Base-by-base conservation (phyloP, 2,329 filamentous ascomycete genomes). In the Decorospora gaudefroyi region DNA sequence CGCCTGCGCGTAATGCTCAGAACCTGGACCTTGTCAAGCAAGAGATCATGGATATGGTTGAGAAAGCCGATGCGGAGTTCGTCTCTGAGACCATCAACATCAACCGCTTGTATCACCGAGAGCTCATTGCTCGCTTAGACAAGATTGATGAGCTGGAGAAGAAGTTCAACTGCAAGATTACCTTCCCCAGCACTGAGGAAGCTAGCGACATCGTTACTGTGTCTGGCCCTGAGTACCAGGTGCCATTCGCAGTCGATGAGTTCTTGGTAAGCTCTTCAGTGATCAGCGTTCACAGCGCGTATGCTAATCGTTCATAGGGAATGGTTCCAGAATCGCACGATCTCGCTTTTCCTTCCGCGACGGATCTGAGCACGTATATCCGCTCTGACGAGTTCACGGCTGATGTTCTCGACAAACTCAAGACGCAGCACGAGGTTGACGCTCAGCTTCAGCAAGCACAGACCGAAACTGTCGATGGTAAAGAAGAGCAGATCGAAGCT, bases 131-230 rank as follows among this genome's bases (percentile, higher is more conserved):
- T 47, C 89, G 91, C 47, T 85, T 97, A 54, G 78, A 82, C 30
- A 89, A 96, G 65, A 90, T 99, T 45, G 92, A 97, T 57, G 89
- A 93, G 59, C 79, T 99, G 37, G 93, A 99, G 76, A 95, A 95
- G 79, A 96, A 96, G 74, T 97, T 91, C 87, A 97, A 97, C 72
- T 99, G 93, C 84, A 97, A 97, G 77, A 95, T 99, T 65, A 88
- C 90, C 59, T 99, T 99, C 68, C 93, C 93, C 6, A 96, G 91
- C 74, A 97, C 93, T 7, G 93, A 99, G 71, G 88, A 95, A 72
- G 93, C 93, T 15, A 97, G 92, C 68, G 93, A 99, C 65, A 87
- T 95, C 65, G 90, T 99, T 39, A 95, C 87, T 12, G 90, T 99
- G 46, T 96, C 90, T 50, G 93, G 93, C 4, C 93, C 93, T 35